A percentile compares a stretch with the other conserved stretches of the same genome.
phyloP scores from a whole-genome alignment of 2,329 filamentous ascomycete species.

The Tolypocladium paradoxum region DNA sequence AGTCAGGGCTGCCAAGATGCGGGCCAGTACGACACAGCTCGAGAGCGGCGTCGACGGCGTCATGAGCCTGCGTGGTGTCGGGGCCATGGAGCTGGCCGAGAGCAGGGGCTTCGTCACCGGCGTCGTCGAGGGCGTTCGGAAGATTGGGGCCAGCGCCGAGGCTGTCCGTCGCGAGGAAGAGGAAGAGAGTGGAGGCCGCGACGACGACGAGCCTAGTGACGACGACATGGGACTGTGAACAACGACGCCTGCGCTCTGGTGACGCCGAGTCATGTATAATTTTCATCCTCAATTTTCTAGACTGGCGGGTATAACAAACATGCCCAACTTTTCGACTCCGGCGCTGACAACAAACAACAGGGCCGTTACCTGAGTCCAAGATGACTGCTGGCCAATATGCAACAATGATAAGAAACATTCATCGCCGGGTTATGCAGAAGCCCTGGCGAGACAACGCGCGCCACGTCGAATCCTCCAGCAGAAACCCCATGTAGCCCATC shows the following conservation, averaged over 20 bases:
- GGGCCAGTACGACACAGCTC: slow-evolving; percentile 60
- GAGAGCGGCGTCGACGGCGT: slow-evolving; percentile 65
- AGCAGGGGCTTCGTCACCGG: slow-evolving; percentile 72
- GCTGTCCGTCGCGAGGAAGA: slow-evolving; percentile 66
- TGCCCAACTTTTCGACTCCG: neutral
- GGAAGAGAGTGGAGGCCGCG: slow-evolving; percentile 50
- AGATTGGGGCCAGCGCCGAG: slow-evolving; percentile 73
- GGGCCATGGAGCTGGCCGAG: slow-evolving; percentile 87
- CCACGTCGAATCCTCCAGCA: neutral
- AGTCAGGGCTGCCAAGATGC: slow-evolving; percentile 80
- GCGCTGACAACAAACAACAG: neutral
- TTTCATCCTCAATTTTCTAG: neutral
- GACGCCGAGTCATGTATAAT: neutral
- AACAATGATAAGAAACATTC: too few relatives aligned
- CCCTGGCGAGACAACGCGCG: neutral
- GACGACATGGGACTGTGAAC: slow-evolving; percentile 38
- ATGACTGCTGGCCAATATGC: neutral
- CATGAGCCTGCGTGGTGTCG: slow-evolving; percentile 61
- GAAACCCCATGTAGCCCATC: neutral
- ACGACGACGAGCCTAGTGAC: slow-evolving; percentile 50
- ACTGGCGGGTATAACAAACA: neutral
- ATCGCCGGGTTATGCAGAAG: too few relatives aligned
- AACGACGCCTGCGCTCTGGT: neutral
- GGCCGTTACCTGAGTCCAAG: neutral
- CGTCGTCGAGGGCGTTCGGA: slow-evolving; percentile 79